phyloP scores from a whole-genome alignment of 2,329 filamentous ascomycete species.

The Scedosporium minutisporum region DNA sequence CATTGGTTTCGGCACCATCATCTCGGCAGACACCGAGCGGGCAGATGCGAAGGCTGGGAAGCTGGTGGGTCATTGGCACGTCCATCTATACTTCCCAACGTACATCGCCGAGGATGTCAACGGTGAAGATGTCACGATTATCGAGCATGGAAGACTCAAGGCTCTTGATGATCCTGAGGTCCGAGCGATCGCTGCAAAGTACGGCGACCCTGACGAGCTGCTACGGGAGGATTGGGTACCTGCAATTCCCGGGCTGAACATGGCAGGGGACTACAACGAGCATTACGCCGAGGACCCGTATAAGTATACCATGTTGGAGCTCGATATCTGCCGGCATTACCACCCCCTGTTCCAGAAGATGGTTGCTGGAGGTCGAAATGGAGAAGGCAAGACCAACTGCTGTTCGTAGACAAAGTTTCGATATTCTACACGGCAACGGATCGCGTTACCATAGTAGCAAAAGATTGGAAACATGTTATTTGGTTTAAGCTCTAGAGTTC shows the following conservation, averaged over 20 bases:
- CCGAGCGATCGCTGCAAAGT: neutral
- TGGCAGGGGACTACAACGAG: conserved; percentile 5
- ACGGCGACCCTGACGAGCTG: neutral
- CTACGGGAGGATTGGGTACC: conserved; percentile 3
- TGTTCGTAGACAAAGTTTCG: too few species aligned
- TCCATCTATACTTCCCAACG: conserved; percentile 5
- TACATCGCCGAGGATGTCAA: conserved; percentile 3
- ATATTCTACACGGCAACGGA: too few species aligned
- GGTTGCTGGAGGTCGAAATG: neutral
- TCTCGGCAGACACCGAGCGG: conserved; percentile 4
- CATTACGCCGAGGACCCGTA: conserved; percentile 4
- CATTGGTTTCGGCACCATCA: conserved; percentile 6
- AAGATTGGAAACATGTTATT: too few species aligned
- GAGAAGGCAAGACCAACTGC: too few species aligned
- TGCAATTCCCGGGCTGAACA: conserved; percentile 4
- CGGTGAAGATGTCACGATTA: conserved; percentile 1
- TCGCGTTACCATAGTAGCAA: too few species aligned
- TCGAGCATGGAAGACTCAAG: conserved; percentile 3
- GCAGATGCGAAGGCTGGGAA: neutral
- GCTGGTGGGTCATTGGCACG: conserved; percentile 4
- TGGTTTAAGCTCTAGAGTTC: too few species aligned
- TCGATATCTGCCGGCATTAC: conserved; percentile 3
- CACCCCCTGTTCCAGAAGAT: conserved; percentile 5
- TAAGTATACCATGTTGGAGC: conserved; percentile 6
- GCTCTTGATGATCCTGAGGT: conserved; percentile 3